phyloP scores from a whole-genome alignment of 768 basidiomycete genomes.

The Agaricus subrufescens region DNA sequence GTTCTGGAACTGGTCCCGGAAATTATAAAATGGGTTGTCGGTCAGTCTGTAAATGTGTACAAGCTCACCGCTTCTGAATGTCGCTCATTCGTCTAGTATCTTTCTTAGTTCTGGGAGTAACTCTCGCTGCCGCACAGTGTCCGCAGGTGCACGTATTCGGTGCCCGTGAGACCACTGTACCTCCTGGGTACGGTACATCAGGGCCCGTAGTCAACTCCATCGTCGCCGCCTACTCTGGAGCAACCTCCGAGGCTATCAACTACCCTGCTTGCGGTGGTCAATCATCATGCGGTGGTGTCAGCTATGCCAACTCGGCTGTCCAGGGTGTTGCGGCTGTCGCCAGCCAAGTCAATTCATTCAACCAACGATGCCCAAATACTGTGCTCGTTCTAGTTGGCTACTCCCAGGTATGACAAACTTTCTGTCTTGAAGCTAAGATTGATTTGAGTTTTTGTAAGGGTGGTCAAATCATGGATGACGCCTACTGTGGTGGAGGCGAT shows the following conservation, averaged over 20 bases:
- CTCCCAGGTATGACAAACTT: constrained; percentile 9
- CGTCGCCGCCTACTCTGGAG: constrained; percentile 21
- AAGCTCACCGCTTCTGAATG: too few species aligned
- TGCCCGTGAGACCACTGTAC: constrained; percentile 28
- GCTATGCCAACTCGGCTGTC: constrained; percentile 26
- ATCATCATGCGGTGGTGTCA: constrained; percentile 24
- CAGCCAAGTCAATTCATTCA: constrained; percentile 26
- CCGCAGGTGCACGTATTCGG: constrained; percentile 29
- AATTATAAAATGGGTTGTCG: too few species aligned
- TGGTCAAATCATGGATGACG: constrained; percentile 30
- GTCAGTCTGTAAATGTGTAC: too few species aligned
- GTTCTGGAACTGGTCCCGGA: too few species aligned
- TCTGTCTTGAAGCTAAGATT: background rate
- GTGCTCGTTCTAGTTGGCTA: constrained; percentile 12
- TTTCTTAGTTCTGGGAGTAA: too few species aligned
- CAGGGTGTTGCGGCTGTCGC: constrained; percentile 26
- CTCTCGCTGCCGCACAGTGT: constrained; percentile 11
- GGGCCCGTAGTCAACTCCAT: constrained; percentile 23
- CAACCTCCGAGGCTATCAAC: constrained; percentile 27
- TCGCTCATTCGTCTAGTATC: too few species aligned
- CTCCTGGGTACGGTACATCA: constrained; percentile 27
- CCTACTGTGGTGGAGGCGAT: constrained; percentile 29
- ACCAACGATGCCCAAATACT: constrained; percentile 24
- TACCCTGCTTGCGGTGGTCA: constrained; percentile 33
- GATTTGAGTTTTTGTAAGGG: constrained; percentile 15